A percentile compares a stretch with the other conserved stretches of the same genome.
Evolutionary conservation across 2,329 filamentous ascomycete species (phyloP).

Genomic region (Emericellopsis atlantica): DNA sequence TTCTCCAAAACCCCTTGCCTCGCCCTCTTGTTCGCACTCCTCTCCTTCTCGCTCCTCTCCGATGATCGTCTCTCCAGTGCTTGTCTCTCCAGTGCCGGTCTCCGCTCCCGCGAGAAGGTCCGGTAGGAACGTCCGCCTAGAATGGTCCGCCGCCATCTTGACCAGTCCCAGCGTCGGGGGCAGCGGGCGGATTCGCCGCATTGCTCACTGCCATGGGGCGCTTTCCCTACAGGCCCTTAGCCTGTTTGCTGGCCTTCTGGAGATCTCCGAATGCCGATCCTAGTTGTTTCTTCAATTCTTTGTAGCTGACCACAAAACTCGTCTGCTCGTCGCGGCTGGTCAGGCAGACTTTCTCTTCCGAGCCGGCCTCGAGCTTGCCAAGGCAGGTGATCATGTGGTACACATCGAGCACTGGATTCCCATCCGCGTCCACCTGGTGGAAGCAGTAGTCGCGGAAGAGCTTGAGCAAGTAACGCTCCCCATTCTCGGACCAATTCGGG

Average conservation of each 20-base stretch:
- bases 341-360: slow-evolving; percentile 74
- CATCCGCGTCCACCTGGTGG: slow-evolving; percentile 81
- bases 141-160: too few relatives aligned
- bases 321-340: slow-evolving; percentile 86
- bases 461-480: slow-evolving; percentile 84
- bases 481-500: slow-evolving; percentile 76
- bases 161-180: too few relatives aligned
- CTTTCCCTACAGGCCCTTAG: slow-evolving; percentile 18
- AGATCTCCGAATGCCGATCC: slow-evolving; percentile 45
- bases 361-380: slow-evolving; percentile 86
- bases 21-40: too few relatives aligned
- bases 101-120: too few relatives aligned
- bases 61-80: too few relatives aligned
- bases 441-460: slow-evolving; percentile 96
- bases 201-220: neutral
- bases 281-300: slow-evolving; percentile 65
- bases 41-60: too few relatives aligned
- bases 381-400: slow-evolving; percentile 78
- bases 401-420: slow-evolving; percentile 72
- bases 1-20: too few relatives aligned
- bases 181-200: too few relatives aligned
- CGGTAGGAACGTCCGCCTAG: too few relatives aligned
- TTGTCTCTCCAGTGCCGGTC: too few relatives aligned
- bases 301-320: slow-evolving; percentile 78
- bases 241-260: slow-evolving; percentile 29